A percentile compares a stretch with the other conserved stretches of the same genome.
These are phyloP conservation scores for Mercurialis annua DNA, from an alignment of 345 rosid genomes.

Conservation along the genomic window DNA sequence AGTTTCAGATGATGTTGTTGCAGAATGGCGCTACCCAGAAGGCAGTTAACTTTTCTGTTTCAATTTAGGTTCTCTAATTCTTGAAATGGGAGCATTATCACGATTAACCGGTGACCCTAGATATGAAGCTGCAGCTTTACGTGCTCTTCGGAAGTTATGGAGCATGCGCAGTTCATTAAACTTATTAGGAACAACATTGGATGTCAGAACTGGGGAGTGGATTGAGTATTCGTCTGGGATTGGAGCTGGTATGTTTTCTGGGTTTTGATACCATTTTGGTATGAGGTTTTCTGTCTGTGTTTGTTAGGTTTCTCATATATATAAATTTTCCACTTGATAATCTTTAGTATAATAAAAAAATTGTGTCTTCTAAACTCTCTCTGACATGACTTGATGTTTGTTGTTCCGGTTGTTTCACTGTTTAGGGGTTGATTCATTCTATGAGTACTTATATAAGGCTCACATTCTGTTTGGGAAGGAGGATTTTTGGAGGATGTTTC, in stretches of 20 bases:
- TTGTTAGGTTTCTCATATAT: conserved; percentile 8
- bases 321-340: not conserved
- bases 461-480: conserved; percentile 93
- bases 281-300: conserved; percentile 3
- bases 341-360: not conserved
- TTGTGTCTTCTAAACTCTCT: conserved; percentile 9
- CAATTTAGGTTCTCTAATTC: conserved; percentile 76
- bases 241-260: conserved; percentile 72
- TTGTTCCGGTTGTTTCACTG: conserved; percentile 27
- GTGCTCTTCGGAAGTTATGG: conserved; percentile 88
- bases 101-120: conserved; percentile 82
- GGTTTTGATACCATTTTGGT: conserved; percentile 9
- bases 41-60: conserved; percentile 18
- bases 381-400: conserved; percentile 22
- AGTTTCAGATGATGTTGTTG: conserved; percentile 5
- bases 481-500: conserved; percentile 95
- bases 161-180: conserved; percentile 92
- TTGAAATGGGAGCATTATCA: conserved; percentile 97
- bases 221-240: conserved; percentile 87
- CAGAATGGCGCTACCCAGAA: conserved; percentile 21
- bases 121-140: conserved; percentile 82
- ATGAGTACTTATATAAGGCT: conserved; percentile 90
- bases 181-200: conserved; percentile 81
- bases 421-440: conserved; percentile 95
- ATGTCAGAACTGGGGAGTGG: conserved; percentile 83